These are phyloP conservation scores for Vicia villosa DNA, from an alignment of 306 rosid species.

Conservation along the genomic window DNA sequence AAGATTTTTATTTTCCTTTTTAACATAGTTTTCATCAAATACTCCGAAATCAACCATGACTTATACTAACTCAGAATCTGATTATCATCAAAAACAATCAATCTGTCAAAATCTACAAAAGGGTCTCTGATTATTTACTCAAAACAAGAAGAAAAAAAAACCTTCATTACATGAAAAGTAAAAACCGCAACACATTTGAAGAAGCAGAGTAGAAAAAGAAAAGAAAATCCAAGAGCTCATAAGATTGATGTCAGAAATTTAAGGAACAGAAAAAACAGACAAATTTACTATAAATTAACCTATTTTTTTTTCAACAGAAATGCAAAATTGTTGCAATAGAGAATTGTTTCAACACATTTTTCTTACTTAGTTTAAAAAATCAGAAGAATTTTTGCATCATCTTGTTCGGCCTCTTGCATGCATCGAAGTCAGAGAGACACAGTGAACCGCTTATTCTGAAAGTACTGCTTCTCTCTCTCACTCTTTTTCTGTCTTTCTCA, in stretches of 20 bases:
- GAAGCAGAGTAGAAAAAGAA: conserved; percentile 13
- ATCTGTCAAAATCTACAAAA: conserved; percentile 39
- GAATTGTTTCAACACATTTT: conserved; percentile 1
- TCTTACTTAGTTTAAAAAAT: conserved; percentile 1
- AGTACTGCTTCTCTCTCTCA: conserved; percentile 36
- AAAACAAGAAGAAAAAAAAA: background rate
- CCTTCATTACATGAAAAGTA: background rate
- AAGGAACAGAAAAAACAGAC: background rate
- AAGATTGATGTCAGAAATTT: conserved; percentile 34
- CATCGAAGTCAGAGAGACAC: conserved; percentile 56
- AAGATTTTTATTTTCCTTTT: background rate
- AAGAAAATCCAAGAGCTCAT: conserved; percentile 31
- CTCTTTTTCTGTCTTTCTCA: conserved; percentile 40
- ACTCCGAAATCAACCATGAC: conserved; percentile 17
- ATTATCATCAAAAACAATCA: conserved; percentile 27
- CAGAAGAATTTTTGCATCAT: conserved; percentile 7
- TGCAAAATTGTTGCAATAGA: conserved; percentile 35
- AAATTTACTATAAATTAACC: conserved; percentile 41
- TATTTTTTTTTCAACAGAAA: conserved; percentile 45
- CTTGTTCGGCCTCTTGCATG: conserved; percentile 29
- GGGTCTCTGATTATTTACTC: conserved; percentile 23
- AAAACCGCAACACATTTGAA: conserved; percentile 8
- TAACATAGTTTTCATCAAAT: conserved; percentile 22
- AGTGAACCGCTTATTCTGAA: conserved; percentile 38
- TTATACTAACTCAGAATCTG: conserved; percentile 3